Percentiles rank a stretch among this genome's conserved stretches.
Evolutionary conservation across 2,329 filamentous ascomycete genomes (phyloP).

Genomic region (Apiospora rasikravindrae): DNA sequence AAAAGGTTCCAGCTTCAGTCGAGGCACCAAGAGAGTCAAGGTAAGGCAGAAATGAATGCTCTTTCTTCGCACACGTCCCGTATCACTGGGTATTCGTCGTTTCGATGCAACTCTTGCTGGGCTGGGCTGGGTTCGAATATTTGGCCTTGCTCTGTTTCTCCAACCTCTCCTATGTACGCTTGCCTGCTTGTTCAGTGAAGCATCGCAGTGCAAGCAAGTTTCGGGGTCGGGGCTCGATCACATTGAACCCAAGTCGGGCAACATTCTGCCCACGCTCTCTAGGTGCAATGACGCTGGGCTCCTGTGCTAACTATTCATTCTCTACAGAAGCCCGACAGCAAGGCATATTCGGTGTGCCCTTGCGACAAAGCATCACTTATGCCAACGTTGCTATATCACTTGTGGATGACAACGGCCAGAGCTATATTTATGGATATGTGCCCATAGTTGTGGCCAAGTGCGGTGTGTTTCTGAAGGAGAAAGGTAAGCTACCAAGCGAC

Average conservation of each 20-base stretch:
- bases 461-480: constrained; percentile 96
- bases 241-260: not conserved
- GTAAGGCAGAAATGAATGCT: not conserved
- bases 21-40: constrained; percentile 57
- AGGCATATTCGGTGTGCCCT: constrained; percentile 92
- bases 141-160: not conserved
- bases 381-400: constrained; percentile 98
- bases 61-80: not conserved
- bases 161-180: too few species aligned
- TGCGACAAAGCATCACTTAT: constrained; percentile 94
- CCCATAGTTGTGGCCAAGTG: constrained; percentile 98
- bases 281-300: constrained; percentile 20
- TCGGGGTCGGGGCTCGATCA: not conserved
- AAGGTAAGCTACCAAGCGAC: constrained; percentile 66
- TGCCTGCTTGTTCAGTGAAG: not conserved
- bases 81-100: not conserved
- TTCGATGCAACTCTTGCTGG: not conserved
- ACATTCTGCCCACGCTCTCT: not conserved
- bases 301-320: constrained; percentile 17
- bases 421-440: constrained; percentile 98
- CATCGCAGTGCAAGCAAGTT: not conserved
- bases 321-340: constrained; percentile 56
- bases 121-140: not conserved
- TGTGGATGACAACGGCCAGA: constrained; percentile 88
- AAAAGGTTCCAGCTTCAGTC: constrained; percentile 83